Evolutionary conservation across 805 yeast species (phyloP), one percentile per base, ranked within the genome.

Genomic region (Henningerozyma blattae): DNA sequence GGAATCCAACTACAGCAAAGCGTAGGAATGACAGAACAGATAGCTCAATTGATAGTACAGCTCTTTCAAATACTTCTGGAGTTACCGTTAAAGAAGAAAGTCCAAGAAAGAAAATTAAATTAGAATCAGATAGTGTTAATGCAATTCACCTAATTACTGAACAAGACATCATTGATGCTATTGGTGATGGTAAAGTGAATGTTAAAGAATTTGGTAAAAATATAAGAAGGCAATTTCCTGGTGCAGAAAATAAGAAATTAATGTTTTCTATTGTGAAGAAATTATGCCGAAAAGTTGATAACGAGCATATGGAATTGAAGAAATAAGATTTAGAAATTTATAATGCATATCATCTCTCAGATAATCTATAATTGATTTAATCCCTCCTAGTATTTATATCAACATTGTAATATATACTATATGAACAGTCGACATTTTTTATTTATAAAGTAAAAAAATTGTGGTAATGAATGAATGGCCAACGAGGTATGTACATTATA

Each of bases 141-240:
- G 17, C 41, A 8, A 29, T 35, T 3, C 40, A 41, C 16, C 28
- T 80, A 31, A 72, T 83, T 14, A 79, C 87, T 1, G 78, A 74
- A 24, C 73, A 69, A 31, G 94, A 84, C 48, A 81, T 87, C 34
- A 68, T 78, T 40, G 65, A 62, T 20, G 68, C 79, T 25, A 75
- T 86, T 10, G 62, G 53, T 13, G 59, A 43, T 28, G 48, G 52
- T 19, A 43, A 46, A 28, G 56, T 51, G 15, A 51, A 51, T 34
- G 54, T 72, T 76, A 31, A 77, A 74, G 50, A 79, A 69, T 42
- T 66, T 83, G 51, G 71, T 82, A 36, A 63, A 64, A 33, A 66
- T 66, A 34, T 67, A 79, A 47, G 78, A 68, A 58, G 64, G 65
- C 33, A 78, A 80, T 51, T 44, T 27, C 56, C 56, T 14, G 56